These are phyloP conservation scores for Cucurbitaria berberidis DNA, from an alignment of 2,329 filamentous ascomycete genomes.

Conservation along the genomic window DNA sequence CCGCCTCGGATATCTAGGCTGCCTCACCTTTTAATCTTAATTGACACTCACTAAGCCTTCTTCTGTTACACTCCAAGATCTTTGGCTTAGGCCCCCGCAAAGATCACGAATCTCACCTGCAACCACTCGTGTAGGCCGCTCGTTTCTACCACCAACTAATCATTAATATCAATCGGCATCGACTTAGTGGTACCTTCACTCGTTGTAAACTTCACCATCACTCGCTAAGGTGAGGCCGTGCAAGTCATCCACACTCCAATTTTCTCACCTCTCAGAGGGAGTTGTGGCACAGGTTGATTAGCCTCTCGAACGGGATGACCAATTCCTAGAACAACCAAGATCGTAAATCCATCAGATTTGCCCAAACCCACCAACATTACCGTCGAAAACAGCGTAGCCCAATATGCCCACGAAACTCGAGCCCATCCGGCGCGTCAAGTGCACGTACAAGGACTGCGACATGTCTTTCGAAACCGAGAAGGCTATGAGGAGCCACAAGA, in stretches of 20 bases:
- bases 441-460: slow-evolving; percentile 56
- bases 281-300: background rate
- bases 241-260: background rate
- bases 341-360: background rate
- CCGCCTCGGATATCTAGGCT: background rate
- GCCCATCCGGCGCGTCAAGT: slow-evolving; percentile 40
- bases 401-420: slow-evolving; percentile 36
- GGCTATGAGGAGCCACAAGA: slow-evolving; percentile 61
- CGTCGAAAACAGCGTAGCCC: background rate
- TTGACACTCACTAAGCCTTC: background rate
- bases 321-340: background rate
- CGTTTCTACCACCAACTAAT: background rate
- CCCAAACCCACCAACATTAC: background rate
- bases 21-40: background rate
- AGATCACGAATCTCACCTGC: background rate
- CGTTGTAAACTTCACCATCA: background rate
- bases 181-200: background rate
- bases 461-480: slow-evolving; percentile 53
- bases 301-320: background rate
- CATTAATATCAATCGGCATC: background rate
- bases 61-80: background rate
- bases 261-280: background rate
- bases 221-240: background rate
- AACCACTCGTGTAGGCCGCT: background rate
- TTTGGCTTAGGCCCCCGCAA: background rate